Evolutionary conservation across 2,329 filamentous ascomycete species (phyloP), one percentile per base, ranked within the genome.

Genomic region (Pseudocercospora macadamiae): DNA sequence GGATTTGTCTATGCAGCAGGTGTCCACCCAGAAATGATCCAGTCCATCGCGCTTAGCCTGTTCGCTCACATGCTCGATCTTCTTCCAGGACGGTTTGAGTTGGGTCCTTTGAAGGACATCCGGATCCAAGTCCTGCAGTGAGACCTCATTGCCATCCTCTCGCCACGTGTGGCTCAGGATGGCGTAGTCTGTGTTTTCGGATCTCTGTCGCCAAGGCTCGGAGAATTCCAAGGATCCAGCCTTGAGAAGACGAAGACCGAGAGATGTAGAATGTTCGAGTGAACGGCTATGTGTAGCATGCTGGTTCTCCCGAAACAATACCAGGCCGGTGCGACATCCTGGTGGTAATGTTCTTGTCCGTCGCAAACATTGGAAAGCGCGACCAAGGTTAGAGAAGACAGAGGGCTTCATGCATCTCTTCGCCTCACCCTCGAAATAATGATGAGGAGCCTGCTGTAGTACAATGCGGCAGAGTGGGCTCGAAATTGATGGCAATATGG

Each of bases 1-100:
- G 3, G 36, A 42, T 21, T 63, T 63, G 32, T 66, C 54, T n/a
- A 67, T 67, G 51, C 64, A 63, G 51, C 63, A 66, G 3, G 65
- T 64, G 47, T 67, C 65, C 8, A 67, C 25, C 64, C 65, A 67
- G 53, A 55, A 52, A 6, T 55, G 57, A 5, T 60, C 42, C 4
- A 62, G 28, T 3, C 57, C 61, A 30, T 64, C 54, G 10, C 55
- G 19, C 12, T 45, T 25, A 8, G 61, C 63, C 25, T 59, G 61
- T 26, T 52, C 21, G 18, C 54, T 54, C 8, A 44, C 18, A 25
- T 54, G 57, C 30, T 55, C 7, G 37, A 65, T 57, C 37, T 65
- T 65, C 3, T 18, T 44, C 18, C 37, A 60, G 1, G 51, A 59
- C 1, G 37, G n/a, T 49, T 63, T 60, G 45, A 3, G 23, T 21